Evolutionary conservation across 345 rosid species (phyloP).

Genomic region (Lagerstroemia speciosa): DNA sequence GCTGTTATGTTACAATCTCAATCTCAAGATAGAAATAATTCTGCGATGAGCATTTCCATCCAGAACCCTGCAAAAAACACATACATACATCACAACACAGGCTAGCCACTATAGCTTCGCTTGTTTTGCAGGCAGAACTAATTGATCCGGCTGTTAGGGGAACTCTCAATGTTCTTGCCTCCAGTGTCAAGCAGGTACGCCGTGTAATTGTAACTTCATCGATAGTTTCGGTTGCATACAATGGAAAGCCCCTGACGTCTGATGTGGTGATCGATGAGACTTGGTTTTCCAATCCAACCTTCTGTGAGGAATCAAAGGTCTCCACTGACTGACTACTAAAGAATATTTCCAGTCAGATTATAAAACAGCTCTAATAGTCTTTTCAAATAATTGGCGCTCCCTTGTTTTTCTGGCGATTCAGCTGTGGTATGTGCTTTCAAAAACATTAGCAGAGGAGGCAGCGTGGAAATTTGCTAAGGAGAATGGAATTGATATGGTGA

Average conservation of each 20-base stretch:
- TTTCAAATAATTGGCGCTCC: not conserved
- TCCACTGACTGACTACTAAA: not conserved
- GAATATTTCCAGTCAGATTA: no score
- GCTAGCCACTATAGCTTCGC: not conserved
- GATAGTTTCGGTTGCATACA: conserved; percentile 15
- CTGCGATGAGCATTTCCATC: no score
- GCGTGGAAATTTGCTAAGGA: conserved; percentile 4
- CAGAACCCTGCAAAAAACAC: no score
- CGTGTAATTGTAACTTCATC: conserved; percentile 33
- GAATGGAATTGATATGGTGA: conserved; percentile 13
- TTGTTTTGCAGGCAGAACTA: conserved; percentile 19
- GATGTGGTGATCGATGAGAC: conserved; percentile 22
- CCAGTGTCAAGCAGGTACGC: conserved; percentile 23
- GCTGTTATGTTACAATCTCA: not conserved
- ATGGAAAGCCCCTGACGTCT: conserved; percentile 11
- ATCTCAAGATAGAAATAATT: no score
- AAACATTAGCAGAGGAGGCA: conserved; percentile 15
- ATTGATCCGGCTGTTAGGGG: conserved; percentile 33
- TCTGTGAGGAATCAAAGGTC: conserved; percentile 14
- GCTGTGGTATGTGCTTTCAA: conserved; percentile 12
- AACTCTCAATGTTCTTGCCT: conserved; percentile 25
- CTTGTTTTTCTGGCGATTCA: not conserved
- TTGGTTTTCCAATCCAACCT: conserved; percentile 16
- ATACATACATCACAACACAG: not conserved
- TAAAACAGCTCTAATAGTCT: not conserved